Evolutionary conservation across 345 rosid species (phyloP), one percentile per base, ranked within the genome.

Genomic region (Anacardium occidentale): DNA sequence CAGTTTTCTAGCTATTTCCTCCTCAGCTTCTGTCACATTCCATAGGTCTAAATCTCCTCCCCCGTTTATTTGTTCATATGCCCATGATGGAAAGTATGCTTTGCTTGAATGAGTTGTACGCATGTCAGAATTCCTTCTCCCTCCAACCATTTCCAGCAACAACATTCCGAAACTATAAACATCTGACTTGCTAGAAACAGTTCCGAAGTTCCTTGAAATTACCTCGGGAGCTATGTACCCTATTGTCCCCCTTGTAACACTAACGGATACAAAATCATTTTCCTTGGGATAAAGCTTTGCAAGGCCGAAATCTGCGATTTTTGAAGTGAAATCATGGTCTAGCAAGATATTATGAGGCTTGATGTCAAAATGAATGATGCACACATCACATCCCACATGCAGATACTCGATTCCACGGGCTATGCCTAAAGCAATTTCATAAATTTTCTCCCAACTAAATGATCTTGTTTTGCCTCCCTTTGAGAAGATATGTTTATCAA

Each of bases 231-330:
- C 74, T n/a, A 50, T 71, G 50, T 50, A 50, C 0, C 60, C 62
- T 45, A 78, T 60, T 2, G 82, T 75, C 61, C 82, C 80, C 55
- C 63, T 68, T 25, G 50, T 13, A 45, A 67, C 32, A 52, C 67
- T 69, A 9, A 64, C 21, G 7, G 70, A 15, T 20, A 72, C 69
- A 69, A 68, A 68, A 65, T 72, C 76, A 7, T 37, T 22, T 11
- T 78, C 81, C 62, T 55, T 71, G 0, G 73, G 71, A 44, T 26
- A 72, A 72, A 75, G 71, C 59, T 61, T 78, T 29, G 77, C 67
- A 8, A 78, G 79, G 9, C 84, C 73, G 5, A 78, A 78, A 65
- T 81, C 79, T 15, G 84, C 73, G 44, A 81, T 73, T 70, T 78
- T 75, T 14, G 79, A 79, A 15, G 57, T 55, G 62, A 78, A 54